phyloP scores from a whole-genome alignment of 2,329 filamentous ascomycete species.

The Thelonectria discophora region DNA sequence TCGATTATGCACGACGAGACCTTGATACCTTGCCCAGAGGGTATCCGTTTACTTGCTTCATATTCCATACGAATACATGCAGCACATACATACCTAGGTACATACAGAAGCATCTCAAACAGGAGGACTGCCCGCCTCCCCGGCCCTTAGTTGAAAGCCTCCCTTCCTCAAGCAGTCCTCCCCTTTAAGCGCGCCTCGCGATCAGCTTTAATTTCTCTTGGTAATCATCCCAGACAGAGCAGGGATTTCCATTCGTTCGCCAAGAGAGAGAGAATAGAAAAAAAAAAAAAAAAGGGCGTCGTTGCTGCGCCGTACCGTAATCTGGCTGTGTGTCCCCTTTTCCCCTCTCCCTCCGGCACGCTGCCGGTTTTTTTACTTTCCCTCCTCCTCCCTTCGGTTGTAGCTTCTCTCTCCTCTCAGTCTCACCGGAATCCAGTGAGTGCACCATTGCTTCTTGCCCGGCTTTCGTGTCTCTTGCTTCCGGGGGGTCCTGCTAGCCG shows the following conservation, averaged over 20 bases:
- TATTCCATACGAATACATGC: conserved; percentile 1
- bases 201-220: conserved; percentile 6
- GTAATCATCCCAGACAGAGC: not conserved
- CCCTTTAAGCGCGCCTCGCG: conserved; percentile 23
- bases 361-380: conserved; percentile 7
- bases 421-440: too few relatives aligned
- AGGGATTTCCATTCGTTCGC: conserved; percentile 8
- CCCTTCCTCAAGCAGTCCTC: not conserved
- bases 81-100: not conserved
- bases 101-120: not conserved
- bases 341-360: not conserved
- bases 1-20: not conserved
- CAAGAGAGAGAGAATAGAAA: conserved; percentile 3
- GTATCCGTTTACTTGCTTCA: too few relatives aligned
- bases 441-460: conserved; percentile 10
- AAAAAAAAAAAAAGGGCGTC: not conserved
- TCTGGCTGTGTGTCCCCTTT: not conserved
- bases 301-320: not conserved
- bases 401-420: conserved; percentile 16
- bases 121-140: too few relatives aligned
- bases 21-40: too few relatives aligned
- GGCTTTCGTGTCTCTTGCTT: conserved; percentile 10
- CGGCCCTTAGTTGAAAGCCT: too few relatives aligned
- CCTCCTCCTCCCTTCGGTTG: not conserved
- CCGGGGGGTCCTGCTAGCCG: conserved; percentile 4